These are phyloP conservation scores for Salix arbutifolia DNA, from an alignment of 345 rosid species.

Conservation along the genomic window DNA sequence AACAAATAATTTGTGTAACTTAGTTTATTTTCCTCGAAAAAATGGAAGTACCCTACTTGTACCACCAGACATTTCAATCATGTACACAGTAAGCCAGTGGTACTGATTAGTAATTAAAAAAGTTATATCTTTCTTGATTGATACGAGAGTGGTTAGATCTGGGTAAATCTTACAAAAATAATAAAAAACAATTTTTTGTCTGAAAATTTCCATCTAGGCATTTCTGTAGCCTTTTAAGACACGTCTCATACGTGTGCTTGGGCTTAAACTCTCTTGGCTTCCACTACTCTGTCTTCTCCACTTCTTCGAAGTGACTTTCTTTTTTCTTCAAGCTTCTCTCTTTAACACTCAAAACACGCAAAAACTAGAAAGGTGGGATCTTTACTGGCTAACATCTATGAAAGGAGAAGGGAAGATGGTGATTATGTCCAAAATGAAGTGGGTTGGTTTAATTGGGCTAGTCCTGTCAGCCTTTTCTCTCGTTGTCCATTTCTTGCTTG, in stretches of 20 bases:
- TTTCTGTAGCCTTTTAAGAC: not conserved
- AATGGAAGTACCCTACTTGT: no score
- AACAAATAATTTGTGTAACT: no score
- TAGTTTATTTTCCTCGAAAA: no score
- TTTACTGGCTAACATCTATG: slow-evolving; percentile 23
- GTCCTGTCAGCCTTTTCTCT: slow-evolving; percentile 72
- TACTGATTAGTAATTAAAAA: not conserved
- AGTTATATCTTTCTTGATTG: not conserved
- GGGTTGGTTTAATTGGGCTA: slow-evolving; percentile 78
- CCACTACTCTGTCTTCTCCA: not conserved
- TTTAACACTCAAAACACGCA: not conserved
- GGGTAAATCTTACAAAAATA: not conserved
- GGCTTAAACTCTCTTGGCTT: slow-evolving; percentile 11
- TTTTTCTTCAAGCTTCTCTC: not conserved
- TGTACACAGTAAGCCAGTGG: no score
- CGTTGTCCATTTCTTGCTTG: slow-evolving; percentile 71
- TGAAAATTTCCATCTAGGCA: slow-evolving; percentile 16
- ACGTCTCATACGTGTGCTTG: slow-evolving; percentile 7
- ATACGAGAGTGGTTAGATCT: not conserved
- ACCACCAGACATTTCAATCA: no score
- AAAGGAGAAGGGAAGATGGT: slow-evolving; percentile 75
- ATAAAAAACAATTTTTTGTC: slow-evolving; percentile 5
- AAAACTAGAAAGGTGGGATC: not conserved
- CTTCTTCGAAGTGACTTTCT: slow-evolving; percentile 3
- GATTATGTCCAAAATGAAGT: slow-evolving; percentile 77